Conservation (phyloP, 1,284 basidiomycete species). For the Papiliotrema terrestris region DNA sequence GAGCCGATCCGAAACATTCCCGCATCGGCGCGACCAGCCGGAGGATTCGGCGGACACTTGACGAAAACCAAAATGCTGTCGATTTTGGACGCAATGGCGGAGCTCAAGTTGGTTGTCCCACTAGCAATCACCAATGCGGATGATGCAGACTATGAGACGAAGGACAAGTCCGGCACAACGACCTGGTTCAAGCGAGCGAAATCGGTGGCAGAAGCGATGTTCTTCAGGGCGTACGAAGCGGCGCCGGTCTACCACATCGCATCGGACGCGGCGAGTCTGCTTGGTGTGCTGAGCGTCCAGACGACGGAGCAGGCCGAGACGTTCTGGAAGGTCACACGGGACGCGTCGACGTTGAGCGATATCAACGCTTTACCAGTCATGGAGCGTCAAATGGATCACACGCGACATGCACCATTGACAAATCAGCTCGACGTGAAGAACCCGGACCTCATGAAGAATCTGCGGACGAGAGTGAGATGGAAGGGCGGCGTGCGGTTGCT, state of each 20-base stretch:
- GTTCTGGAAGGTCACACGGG: conserved; percentile 22
- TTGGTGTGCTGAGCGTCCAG: conserved; percentile 29
- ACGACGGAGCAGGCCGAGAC: conserved; percentile 14
- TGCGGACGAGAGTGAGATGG: conserved; percentile 29
- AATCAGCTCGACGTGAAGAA: conserved; percentile 16
- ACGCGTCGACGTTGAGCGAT: conserved; percentile 16
- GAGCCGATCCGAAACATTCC: conserved; percentile 24
- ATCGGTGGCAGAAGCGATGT: conserved; percentile 9
- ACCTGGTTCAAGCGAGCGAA: conserved; percentile 9
- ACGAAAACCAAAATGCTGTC: conserved; percentile 22
- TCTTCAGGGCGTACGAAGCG: conserved; percentile 34
- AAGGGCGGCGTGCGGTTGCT: conserved; percentile 17
- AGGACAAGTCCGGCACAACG: neutral
- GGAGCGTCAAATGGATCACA: conserved; percentile 4
- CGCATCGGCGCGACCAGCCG: conserved; percentile 6
- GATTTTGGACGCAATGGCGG: conserved; percentile 21
- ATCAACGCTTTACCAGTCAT: conserved; percentile 3
- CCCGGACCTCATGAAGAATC: conserved; percentile 12
- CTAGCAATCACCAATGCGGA: conserved; percentile 12
- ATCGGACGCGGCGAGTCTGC: conserved; percentile 9
- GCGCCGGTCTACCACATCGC: conserved; percentile 40
- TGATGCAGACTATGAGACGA: conserved; percentile 8
- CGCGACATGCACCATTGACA: conserved; percentile 11
- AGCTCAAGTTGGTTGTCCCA: conserved; percentile 32
- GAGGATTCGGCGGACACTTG: conserved; percentile 18